These are phyloP conservation scores for Bruguiera parviflora DNA, from an alignment of 345 rosid species.

Conservation along the genomic window DNA sequence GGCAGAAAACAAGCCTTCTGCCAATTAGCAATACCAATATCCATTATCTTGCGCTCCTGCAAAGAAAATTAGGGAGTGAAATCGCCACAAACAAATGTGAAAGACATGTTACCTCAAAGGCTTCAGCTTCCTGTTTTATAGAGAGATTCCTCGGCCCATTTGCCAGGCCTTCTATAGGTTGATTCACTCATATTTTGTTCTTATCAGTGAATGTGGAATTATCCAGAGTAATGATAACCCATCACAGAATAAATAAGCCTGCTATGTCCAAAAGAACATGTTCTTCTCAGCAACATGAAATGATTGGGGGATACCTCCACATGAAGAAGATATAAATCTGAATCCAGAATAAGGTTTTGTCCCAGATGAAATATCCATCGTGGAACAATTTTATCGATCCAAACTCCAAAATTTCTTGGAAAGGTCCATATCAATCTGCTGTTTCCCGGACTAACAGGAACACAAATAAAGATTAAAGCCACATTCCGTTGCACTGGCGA, in stretches of 20 bases:
- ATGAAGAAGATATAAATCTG: conserved; percentile 84
- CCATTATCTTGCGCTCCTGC: conserved; percentile 81
- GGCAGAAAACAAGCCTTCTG: conserved; percentile 80
- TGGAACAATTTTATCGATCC: conserved; percentile 72
- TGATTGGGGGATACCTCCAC: conserved; percentile 49
- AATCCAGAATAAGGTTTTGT: conserved; percentile 77
- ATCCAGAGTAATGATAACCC: no score
- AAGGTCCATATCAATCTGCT: conserved; percentile 86
- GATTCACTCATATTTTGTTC: no score
- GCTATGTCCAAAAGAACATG: background rate
- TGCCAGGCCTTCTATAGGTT: no score
- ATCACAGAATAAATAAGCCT: no score
- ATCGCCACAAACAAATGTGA: background rate
- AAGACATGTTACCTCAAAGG: no score
- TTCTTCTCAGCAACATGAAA: background rate
- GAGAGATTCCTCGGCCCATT: no score
- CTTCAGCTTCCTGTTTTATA: no score
- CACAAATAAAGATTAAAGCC: conserved; percentile 72
- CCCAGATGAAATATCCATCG: conserved; percentile 84
- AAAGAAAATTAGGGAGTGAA: background rate
- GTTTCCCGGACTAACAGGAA: conserved; percentile 85
- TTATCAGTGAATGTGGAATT: no score
- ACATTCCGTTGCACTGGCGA: conserved; percentile 23
- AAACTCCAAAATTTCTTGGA: conserved; percentile 63
- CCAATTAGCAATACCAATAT: conserved; percentile 70